Evolutionary conservation across 495 filamentous ascomycete genomes (phyloP).

Genomic region (Trichoderma orchidacearum): DNA sequence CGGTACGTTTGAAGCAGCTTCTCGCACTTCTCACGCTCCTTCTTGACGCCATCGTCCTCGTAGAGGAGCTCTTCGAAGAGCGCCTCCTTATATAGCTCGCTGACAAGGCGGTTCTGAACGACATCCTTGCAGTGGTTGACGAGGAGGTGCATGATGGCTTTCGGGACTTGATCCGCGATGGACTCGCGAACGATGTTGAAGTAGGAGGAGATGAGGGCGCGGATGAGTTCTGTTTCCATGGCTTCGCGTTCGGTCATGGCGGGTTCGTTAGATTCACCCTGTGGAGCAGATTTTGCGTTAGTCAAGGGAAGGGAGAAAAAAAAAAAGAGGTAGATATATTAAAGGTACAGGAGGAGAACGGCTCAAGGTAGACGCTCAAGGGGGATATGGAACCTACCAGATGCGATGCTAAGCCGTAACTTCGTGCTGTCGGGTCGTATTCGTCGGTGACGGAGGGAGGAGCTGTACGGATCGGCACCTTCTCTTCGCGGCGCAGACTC

Average conservation of each 20-base stretch:
- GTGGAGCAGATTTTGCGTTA: not conserved
- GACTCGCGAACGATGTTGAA: conserved; percentile 97
- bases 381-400: conserved; percentile 42
- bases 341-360: too few species aligned
- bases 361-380: too few species aligned
- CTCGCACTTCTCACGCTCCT: conserved; percentile 96
- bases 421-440: conserved; percentile 10
- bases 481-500: conserved; percentile 63
- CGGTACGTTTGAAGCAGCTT: conserved; percentile 85
- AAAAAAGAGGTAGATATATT: too few species aligned
- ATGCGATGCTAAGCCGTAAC: conserved; percentile 8
- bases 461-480: conserved; percentile 26
- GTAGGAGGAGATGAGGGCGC: conserved; percentile 89
- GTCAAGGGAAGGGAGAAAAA: not conserved
- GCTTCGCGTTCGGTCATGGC: conserved; percentile 89
- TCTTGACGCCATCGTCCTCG: conserved; percentile 94
- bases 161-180: conserved; percentile 95
- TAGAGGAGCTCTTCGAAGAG: conserved; percentile 88
- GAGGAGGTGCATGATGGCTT: conserved; percentile 96
- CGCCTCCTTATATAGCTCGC: conserved; percentile 88
- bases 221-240: conserved; percentile 94
- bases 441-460: conserved; percentile 14
- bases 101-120: conserved; percentile 92
- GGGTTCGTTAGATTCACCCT: conserved; percentile 48
- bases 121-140: conserved; percentile 97